Conservation (phyloP, 179 eudicot species). For the Corrigiola litoralis region DNA sequence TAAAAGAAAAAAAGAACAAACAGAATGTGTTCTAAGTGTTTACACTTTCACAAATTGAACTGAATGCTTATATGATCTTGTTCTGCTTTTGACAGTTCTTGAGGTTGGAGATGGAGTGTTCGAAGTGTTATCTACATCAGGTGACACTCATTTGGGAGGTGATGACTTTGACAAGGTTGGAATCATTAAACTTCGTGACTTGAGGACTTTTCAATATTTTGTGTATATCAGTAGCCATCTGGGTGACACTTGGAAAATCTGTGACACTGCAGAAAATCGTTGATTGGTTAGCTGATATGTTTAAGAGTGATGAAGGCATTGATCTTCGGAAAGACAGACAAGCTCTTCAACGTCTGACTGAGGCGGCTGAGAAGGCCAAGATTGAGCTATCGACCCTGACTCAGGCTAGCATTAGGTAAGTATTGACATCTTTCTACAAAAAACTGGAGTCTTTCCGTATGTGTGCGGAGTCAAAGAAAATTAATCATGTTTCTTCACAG, state of each 20-base stretch:
- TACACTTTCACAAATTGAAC: not conserved
- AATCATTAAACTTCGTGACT: not conserved
- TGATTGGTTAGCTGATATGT: conserved; percentile 45
- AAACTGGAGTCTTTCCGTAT: not conserved
- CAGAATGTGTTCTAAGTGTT: not conserved
- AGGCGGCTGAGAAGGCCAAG: conserved; percentile 61
- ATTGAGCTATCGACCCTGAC: conserved; percentile 56
- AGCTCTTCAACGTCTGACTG: conserved; percentile 58
- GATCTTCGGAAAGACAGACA: conserved; percentile 54
- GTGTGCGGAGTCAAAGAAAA: not conserved
- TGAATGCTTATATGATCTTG: not conserved
- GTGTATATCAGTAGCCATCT: not conserved
- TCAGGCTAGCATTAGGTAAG: conserved; percentile 47
- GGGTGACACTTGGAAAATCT: not conserved
- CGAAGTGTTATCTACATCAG: conserved; percentile 58
- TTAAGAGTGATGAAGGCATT: conserved; percentile 47
- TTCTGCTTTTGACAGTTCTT: conserved; percentile 29
- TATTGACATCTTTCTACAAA: not conserved
- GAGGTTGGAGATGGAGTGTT: conserved; percentile 69
- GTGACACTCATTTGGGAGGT: conserved; percentile 60
- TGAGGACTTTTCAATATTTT: too few relatives aligned
- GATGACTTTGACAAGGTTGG: conserved; percentile 64
- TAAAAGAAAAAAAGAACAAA: too few relatives aligned
- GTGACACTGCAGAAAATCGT: conserved; percentile 40
- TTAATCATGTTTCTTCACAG: conserved; percentile 19